Conservation (phyloP, 1,284 basidiomycete species). For the Puccinia triticina region DNA sequence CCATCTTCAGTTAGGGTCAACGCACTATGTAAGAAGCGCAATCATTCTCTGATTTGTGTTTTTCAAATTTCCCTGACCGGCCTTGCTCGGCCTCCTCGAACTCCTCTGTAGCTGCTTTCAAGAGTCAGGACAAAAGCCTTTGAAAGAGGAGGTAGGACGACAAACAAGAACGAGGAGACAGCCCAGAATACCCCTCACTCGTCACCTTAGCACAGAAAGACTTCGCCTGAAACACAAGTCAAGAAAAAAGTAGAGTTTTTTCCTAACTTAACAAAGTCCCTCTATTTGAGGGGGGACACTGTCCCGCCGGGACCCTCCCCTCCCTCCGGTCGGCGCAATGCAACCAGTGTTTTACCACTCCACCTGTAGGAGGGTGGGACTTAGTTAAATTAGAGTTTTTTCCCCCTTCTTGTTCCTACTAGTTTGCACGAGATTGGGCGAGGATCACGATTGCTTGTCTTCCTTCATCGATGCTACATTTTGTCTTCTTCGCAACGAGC, state of each 20-base stretch:
- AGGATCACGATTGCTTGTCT: not conserved
- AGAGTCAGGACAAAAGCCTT: not conserved
- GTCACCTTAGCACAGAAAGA: constrained; percentile 1
- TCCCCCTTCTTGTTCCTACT: not conserved
- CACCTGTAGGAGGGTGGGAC: no score
- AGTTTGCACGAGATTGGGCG: not conserved
- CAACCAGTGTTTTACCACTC: no score
- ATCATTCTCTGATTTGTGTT: constrained; percentile 25
- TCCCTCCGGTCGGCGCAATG: no score
- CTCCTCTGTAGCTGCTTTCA: constrained; percentile 1
- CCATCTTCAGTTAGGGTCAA: not conserved
- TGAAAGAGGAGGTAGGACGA: not conserved
- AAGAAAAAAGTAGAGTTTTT: not conserved
- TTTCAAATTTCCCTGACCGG: not conserved
- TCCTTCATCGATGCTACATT: constrained; percentile 17
- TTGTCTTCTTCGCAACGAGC: not conserved
- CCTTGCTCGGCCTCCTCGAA: constrained; percentile 19
- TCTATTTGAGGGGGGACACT: no score
- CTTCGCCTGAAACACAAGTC: not conserved
- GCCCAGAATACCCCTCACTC: not conserved
- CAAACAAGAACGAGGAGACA: constrained; percentile 20
- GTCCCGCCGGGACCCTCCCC: no score
- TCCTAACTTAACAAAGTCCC: no score
- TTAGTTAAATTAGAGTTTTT: not conserved
- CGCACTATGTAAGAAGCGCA: not conserved